Conservation (phyloP, 495 filamentous ascomycete genomes). For the Penicillium parvum region DNA sequence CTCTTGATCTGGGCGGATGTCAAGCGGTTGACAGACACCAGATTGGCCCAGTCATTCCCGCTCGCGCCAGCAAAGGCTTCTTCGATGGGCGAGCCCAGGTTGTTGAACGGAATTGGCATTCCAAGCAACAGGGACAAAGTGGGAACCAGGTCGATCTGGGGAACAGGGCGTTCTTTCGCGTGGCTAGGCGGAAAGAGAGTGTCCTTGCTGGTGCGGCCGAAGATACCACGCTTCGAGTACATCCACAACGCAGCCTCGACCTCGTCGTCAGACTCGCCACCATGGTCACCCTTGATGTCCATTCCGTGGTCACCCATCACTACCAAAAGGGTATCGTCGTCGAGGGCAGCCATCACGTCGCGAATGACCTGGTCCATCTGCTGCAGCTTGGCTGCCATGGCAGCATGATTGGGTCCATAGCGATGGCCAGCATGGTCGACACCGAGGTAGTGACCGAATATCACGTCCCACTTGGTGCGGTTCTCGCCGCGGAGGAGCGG, state of each 20-base stretch:
- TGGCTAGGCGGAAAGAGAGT: slow-evolving; percentile 61
- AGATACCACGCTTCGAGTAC: slow-evolving; percentile 82
- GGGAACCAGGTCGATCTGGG: slow-evolving; percentile 93
- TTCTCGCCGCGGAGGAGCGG: slow-evolving; percentile 66
- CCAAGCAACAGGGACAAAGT: slow-evolving; percentile 84
- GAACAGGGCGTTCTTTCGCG: slow-evolving; percentile 76
- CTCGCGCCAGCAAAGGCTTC: slow-evolving; percentile 77
- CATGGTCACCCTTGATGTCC: slow-evolving; percentile 95
- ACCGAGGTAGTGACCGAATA: slow-evolving; percentile 89
- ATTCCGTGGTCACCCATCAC: slow-evolving; percentile 99
- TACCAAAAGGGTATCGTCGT: slow-evolving; percentile 82
- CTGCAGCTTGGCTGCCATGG: slow-evolving; percentile 82
- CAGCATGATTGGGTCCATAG: slow-evolving; percentile 88
- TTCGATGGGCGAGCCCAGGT: slow-evolving; percentile 89
- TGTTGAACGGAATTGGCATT: slow-evolving; percentile 93
- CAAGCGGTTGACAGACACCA: slow-evolving; percentile 70
- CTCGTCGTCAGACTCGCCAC: slow-evolving; percentile 92
- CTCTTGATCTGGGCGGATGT: slow-evolving; percentile 82
- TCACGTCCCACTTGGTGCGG: slow-evolving; percentile 75
- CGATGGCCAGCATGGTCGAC: slow-evolving; percentile 97
- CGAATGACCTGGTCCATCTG: slow-evolving; percentile 86
- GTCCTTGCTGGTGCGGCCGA: slow-evolving; percentile 67
- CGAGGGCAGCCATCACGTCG: slow-evolving; percentile 64
- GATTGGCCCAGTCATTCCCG: slow-evolving; percentile 65
- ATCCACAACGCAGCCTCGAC: slow-evolving; percentile 95